phyloP scores from a whole-genome alignment of 2,329 filamentous ascomycete species.

The Apiospora rasikravindrae region DNA sequence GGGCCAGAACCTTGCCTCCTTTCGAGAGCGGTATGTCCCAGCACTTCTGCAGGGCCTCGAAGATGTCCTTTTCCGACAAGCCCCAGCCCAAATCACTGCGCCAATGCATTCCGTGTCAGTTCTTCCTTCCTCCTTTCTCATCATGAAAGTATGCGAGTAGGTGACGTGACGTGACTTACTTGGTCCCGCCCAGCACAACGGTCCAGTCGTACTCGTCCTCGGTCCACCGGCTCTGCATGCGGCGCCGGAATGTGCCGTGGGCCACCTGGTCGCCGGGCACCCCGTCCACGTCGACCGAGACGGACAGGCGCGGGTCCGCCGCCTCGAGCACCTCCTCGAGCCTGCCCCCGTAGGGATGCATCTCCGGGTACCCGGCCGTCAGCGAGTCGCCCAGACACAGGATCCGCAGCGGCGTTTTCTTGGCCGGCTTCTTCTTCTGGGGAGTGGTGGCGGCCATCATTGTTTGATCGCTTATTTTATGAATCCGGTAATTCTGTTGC shows the following conservation, averaged over 20 bases:
- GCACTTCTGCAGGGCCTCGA: constrained; percentile 51
- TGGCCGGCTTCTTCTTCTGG: background rate
- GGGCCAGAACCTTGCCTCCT: constrained; percentile 62
- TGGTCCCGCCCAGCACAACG: constrained; percentile 68
- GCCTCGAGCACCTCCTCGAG: constrained; percentile 53
- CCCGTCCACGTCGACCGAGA: constrained; percentile 53
- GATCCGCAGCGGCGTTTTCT: constrained; percentile 51
- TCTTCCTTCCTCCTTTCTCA: background rate
- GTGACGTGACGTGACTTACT: constrained; percentile 44
- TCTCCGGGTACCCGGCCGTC: constrained; percentile 58
- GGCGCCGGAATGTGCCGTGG: constrained; percentile 36
- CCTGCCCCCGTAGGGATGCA: constrained; percentile 58
- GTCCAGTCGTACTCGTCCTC: constrained; percentile 59
- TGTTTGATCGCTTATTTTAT: background rate
- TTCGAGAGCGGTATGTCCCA: constrained; percentile 57
- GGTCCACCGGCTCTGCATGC: constrained; percentile 38
- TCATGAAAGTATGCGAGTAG: background rate
- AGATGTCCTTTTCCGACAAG: constrained; percentile 48
- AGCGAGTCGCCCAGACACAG: constrained; percentile 71
- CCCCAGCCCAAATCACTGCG: constrained; percentile 56
- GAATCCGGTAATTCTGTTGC: background rate
- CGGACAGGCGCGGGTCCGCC: constrained; percentile 48
- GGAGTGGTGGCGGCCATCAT: background rate
- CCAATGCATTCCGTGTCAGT: background rate
- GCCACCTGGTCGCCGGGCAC: constrained; percentile 56